These are phyloP conservation scores for Brachypodium distachyon DNA, from an alignment of 202 grass and related monocot genomes.

Conservation along the genomic window DNA sequence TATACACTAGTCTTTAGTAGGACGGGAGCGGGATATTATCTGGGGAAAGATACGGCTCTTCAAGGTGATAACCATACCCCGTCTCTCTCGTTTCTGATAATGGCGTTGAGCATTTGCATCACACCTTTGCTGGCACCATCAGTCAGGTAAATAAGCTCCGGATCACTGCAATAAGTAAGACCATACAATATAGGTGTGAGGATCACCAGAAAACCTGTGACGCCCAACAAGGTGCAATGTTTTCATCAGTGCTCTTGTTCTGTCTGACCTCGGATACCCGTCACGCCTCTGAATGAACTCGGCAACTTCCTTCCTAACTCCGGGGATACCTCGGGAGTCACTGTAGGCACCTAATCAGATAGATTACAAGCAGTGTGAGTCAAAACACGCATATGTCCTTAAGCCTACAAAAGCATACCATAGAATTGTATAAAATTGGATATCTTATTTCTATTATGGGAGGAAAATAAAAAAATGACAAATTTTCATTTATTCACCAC, in stretches of 20 bases:
- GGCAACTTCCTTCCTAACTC: slow-evolving; percentile 91
- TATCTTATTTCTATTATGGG: neutral
- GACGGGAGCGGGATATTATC: neutral
- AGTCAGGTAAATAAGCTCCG: slow-evolving; percentile 90
- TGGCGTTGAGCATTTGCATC: slow-evolving; percentile 81
- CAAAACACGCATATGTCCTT: neutral
- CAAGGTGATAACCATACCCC: slow-evolving; percentile 51
- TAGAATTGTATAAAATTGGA: neutral
- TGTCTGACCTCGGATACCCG: slow-evolving; percentile 82
- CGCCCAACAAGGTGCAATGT: neutral
- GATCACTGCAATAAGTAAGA: slow-evolving; percentile 55
- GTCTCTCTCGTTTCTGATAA: slow-evolving; percentile 85
- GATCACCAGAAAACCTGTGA: neutral
- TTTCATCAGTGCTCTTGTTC: neutral
- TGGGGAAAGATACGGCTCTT: neutral
- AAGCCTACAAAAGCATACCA: neutral
- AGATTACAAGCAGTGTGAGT: slow-evolving; percentile 9
- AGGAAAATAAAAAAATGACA: neutral
- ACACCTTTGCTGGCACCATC: slow-evolving; percentile 98
- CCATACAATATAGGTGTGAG: neutral
- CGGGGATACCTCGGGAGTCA: slow-evolving; percentile 94
- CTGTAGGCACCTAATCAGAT: slow-evolving; percentile 81
- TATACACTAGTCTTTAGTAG: neutral
- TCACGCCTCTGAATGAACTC: slow-evolving; percentile 92
- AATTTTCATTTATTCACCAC: neutral